phyloP scores from a whole-genome alignment of 495 filamentous ascomycete species.

The Xylaria cubensis region DNA sequence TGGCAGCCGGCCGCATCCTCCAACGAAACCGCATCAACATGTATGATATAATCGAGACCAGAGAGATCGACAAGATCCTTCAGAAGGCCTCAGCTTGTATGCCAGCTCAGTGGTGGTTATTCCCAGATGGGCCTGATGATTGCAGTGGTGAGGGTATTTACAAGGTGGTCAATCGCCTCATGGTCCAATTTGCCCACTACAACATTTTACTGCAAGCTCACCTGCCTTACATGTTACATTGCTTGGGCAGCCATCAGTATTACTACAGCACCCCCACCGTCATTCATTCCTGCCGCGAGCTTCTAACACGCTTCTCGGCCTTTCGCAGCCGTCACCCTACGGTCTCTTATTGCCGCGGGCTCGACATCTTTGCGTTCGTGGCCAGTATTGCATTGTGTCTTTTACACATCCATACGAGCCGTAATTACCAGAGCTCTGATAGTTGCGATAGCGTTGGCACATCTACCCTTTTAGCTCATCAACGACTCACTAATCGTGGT shows the following conservation, averaged over 20 bases:
- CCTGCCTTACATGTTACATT: conserved; percentile 44
- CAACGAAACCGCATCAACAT: conserved; percentile 37
- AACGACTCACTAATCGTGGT: conserved; percentile 50
- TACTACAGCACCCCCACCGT: conserved; percentile 48
- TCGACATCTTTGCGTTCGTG: conserved; percentile 50
- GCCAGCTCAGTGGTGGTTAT: conserved; percentile 46
- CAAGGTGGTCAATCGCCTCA: conserved; percentile 28
- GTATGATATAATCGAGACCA: conserved; percentile 30
- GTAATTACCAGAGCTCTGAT: conserved; percentile 9
- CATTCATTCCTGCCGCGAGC: conserved; percentile 47
- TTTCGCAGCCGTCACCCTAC: conserved; percentile 38
- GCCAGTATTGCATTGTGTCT: conserved; percentile 45
- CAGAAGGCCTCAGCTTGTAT: conserved; percentile 40
- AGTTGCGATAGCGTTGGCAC: conserved; percentile 17
- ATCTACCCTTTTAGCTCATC: conserved; percentile 48
- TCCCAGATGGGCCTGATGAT: conserved; percentile 21
- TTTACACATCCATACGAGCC: conserved; percentile 42
- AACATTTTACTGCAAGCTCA: conserved; percentile 45
- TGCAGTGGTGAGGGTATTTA: conserved; percentile 29
- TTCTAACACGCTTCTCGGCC: conserved; percentile 45
- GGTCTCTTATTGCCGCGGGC: conserved; percentile 42
- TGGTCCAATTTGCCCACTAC: conserved; percentile 44
- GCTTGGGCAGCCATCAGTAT: conserved; percentile 29
- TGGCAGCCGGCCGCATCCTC: conserved; percentile 36
- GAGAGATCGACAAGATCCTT: conserved; percentile 40